Evolutionary conservation across 139 green algal species (phyloP).

Genomic region (Chlamydomonas sphaeroides): DNA sequence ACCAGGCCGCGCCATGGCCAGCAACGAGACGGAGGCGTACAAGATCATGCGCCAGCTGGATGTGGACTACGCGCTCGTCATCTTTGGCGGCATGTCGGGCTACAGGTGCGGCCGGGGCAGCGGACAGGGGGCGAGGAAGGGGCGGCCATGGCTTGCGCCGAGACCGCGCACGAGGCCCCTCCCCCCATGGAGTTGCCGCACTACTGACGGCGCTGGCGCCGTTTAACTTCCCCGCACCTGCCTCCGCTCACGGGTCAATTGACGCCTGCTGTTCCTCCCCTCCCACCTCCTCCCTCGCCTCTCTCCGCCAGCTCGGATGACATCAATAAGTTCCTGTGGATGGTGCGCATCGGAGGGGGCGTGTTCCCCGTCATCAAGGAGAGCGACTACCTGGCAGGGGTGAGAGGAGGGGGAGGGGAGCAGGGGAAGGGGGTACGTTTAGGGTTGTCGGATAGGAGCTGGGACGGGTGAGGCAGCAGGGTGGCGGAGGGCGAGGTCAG

Average conservation of each 20-base stretch:
- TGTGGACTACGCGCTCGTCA: conserved; percentile 95
- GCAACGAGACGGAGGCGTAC: conserved; percentile 51
- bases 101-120: conserved; percentile 61
- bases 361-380: conserved; percentile 90
- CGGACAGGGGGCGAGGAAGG: conserved; percentile 71
- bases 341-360: conserved; percentile 77
- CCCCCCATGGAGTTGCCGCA: no score
- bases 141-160: no score
- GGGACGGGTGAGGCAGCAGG: background rate
- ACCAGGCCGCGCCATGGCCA: conserved; percentile 48
- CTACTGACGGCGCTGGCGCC: no score
- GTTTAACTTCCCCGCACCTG: no score
- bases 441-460: no score
- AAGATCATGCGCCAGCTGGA: conserved; percentile 85
- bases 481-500: background rate
- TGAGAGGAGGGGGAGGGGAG: background rate
- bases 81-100: conserved; percentile 91
- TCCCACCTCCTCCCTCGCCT: no score
- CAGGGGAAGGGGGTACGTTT: background rate
- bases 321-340: conserved; percentile 99
- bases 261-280: no score
- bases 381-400: conserved; percentile 81
- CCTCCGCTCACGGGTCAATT: no score
- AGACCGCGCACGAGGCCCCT: no score
- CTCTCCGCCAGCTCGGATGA: conserved; percentile 92